Evolutionary conservation across 305 asterid species (phyloP).

Genomic region (Stenogyne calaminthoides): DNA sequence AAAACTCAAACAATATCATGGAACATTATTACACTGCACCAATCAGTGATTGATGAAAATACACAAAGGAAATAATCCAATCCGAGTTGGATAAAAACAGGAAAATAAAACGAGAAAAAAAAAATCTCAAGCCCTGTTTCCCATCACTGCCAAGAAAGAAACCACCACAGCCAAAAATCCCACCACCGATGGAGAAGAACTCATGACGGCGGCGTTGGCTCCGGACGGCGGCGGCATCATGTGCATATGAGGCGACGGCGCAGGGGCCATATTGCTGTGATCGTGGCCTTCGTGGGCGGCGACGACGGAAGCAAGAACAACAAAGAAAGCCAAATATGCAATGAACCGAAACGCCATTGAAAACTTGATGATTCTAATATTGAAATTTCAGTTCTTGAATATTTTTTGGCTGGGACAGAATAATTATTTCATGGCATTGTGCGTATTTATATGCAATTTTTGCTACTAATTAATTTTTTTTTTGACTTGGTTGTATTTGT

Average conservation of each 20-base stretch:
- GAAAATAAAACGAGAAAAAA: background rate
- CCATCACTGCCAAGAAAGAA: constrained; percentile 41
- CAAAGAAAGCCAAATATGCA: constrained; percentile 32
- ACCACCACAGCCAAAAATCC: constrained; percentile 38
- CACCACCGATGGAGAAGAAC: constrained; percentile 34
- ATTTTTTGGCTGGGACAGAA: constrained; percentile 5
- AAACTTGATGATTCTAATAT: background rate
- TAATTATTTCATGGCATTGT: background rate
- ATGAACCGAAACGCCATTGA: constrained; percentile 42
- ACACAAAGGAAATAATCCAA: background rate
- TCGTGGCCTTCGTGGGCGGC: constrained; percentile 54
- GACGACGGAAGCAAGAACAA: constrained; percentile 31
- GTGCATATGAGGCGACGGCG: constrained; percentile 27
- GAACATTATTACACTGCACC: constrained; percentile 10
- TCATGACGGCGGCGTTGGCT: constrained; percentile 22
- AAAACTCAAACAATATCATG: background rate
- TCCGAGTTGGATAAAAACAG: background rate
- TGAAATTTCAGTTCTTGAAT: background rate
- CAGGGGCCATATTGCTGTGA: constrained; percentile 35
- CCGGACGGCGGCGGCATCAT: background rate
- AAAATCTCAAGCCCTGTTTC: constrained; percentile 40
- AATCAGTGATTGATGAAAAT: background rate
- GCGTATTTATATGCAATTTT: constrained; percentile 28
- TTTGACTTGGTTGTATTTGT: constrained; percentile 22
- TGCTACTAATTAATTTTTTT: background rate